Evolutionary conservation across 805 yeast species (phyloP).

Genomic region (Starmera dryadoides): DNA sequence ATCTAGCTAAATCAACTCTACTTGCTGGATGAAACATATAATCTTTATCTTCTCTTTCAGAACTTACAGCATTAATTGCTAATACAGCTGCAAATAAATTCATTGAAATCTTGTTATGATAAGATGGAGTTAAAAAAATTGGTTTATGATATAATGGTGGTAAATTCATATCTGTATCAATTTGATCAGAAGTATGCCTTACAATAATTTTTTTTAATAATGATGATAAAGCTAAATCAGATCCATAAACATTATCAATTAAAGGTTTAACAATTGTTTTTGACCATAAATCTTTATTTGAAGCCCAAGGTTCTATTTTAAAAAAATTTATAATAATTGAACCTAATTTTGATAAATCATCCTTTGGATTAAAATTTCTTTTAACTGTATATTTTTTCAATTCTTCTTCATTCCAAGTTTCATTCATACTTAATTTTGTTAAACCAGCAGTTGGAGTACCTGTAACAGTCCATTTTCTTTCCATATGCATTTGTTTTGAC

Average conservation of each 20-base stretch:
- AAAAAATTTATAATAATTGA: slow-evolving; percentile 44
- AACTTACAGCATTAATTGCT: slow-evolving; percentile 68
- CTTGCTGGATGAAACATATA: slow-evolving; percentile 65
- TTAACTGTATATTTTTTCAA: slow-evolving; percentile 36
- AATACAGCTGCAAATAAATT: slow-evolving; percentile 60
- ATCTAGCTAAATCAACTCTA: slow-evolving; percentile 42
- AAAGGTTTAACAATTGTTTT: slow-evolving; percentile 42
- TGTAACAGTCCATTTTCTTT: slow-evolving; percentile 66
- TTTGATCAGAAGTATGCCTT: slow-evolving; percentile 47
- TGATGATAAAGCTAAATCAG: slow-evolving; percentile 32
- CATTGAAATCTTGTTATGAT: slow-evolving; percentile 51
- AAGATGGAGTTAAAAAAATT: slow-evolving; percentile 53
- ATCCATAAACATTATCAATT: slow-evolving; percentile 28
- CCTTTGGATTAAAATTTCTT: slow-evolving; percentile 40
- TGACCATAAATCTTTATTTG: slow-evolving; percentile 40
- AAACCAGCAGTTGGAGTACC: slow-evolving; percentile 75
- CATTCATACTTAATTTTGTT: slow-evolving; percentile 43
- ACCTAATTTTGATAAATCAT: slow-evolving; percentile 50
- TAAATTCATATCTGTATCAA: slow-evolving; percentile 45
- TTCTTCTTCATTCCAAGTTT: slow-evolving; percentile 6
- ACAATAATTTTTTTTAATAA: slow-evolving; percentile 44
- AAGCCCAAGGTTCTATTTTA: slow-evolving; percentile 50
- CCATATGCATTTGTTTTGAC: slow-evolving; percentile 43
- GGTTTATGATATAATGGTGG: slow-evolving; percentile 57
- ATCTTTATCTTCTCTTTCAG: slow-evolving; percentile 59